Percentiles rank a stretch among this genome's conserved stretches.
Evolutionary conservation across 768 basidiomycete species (phyloP).

Genomic region (Rhodosporidiobolus sp.): DNA sequence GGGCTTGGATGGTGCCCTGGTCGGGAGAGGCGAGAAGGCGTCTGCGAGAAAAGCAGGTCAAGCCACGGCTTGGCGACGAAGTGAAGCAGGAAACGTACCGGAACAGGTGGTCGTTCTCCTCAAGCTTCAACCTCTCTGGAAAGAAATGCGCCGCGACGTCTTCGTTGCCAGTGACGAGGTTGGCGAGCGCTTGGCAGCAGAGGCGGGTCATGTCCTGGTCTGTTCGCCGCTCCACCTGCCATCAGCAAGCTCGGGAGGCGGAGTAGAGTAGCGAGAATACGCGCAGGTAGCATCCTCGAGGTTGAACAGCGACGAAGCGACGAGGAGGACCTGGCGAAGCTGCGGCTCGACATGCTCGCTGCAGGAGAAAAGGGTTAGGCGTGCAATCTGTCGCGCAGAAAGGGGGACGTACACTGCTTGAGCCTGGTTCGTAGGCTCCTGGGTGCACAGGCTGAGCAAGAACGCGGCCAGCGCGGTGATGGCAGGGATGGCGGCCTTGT

Average conservation of each 20-base stretch:
- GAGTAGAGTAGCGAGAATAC: background rate
- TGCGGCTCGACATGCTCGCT: constrained; percentile 19
- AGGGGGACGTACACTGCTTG: constrained; percentile 12
- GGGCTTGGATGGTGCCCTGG: constrained; percentile 19
- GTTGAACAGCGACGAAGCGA: constrained; percentile 28
- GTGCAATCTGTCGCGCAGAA: background rate
- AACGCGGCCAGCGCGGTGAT: constrained; percentile 25
- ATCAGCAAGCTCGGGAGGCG: background rate
- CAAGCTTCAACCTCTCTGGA: background rate
- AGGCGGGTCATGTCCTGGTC: constrained; percentile 23
- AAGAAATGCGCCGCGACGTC: background rate
- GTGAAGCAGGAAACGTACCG: background rate
- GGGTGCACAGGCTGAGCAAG: constrained; percentile 16
- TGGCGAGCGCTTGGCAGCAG: constrained; percentile 35
- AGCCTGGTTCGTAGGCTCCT: background rate
- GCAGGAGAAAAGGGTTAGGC: background rate
- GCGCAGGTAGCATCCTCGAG: constrained; percentile 23
- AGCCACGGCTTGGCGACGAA: too few relatives aligned
- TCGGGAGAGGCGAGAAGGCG: constrained; percentile 33
- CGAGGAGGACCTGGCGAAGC: constrained; percentile 11
- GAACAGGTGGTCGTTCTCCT: constrained; percentile 6
- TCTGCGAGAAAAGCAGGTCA: background rate
- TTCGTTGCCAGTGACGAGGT: constrained; percentile 28
- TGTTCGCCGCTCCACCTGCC: background rate
- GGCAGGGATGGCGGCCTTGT: background rate